Evolutionary conservation across 352 stramenopile species (phyloP).

Genomic region (Pythium oligandrum): DNA sequence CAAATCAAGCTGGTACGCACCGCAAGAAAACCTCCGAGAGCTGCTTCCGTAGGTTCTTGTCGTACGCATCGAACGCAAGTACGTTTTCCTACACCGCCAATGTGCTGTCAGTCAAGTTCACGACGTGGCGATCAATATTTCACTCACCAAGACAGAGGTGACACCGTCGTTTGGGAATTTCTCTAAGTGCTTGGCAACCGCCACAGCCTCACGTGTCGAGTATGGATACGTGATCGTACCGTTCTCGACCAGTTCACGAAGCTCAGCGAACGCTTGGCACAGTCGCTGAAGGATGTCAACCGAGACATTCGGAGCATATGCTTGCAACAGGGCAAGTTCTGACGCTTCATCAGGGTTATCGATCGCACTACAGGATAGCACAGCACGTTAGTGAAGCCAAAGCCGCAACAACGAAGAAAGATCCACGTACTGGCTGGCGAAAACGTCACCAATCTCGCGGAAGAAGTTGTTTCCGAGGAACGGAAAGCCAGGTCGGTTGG

Average conservation of each 20-base stretch:
- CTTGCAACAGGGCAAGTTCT: constrained; percentile 86
- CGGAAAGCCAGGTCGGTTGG: constrained; percentile 94
- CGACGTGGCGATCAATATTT: too few species aligned
- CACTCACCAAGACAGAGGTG: constrained; percentile 56
- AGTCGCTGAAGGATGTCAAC: constrained; percentile 78
- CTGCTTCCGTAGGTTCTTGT: constrained; percentile 63
- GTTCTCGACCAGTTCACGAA: constrained; percentile 85
- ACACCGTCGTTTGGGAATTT: constrained; percentile 90
- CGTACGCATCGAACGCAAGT: constrained; percentile 91
- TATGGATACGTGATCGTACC: constrained; percentile 93
- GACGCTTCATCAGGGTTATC: constrained; percentile 89
- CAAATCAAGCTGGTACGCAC: constrained; percentile 10
- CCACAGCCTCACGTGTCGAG: constrained; percentile 91
- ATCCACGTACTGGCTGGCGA: constrained; percentile 81
- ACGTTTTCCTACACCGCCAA: constrained; percentile 85
- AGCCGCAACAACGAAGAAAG: not conserved
- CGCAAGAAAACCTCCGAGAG: constrained; percentile 75
- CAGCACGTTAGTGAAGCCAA: too few species aligned
- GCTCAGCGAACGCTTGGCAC: constrained; percentile 86
- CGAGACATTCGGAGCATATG: constrained; percentile 86
- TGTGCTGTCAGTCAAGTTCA: not conserved
- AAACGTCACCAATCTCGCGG: constrained; percentile 91
- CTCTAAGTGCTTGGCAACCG: constrained; percentile 92
- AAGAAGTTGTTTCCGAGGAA: constrained; percentile 98
- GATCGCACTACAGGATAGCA: constrained; percentile 38